Base-by-base conservation (phyloP, 306 rosid species). In the Cucurbita moschata region DNA sequence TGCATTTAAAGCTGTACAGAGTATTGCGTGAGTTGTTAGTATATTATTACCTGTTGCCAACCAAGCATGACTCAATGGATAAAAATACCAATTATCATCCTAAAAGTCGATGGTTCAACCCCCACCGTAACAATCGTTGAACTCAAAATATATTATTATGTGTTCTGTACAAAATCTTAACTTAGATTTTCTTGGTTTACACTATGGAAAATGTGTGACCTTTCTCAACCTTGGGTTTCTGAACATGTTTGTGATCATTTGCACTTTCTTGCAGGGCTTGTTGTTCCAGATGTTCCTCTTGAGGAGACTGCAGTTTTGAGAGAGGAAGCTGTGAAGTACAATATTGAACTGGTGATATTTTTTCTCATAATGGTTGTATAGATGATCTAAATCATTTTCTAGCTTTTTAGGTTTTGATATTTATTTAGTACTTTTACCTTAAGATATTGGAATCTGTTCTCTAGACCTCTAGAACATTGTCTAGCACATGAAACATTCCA, bases 271-370 rank as follows among this genome's bases (percentile, higher is more conserved):
- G 80, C 77, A 89, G 98, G 98, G 73, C 92, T 94, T 74, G 96
- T 94, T 72, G 96, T 94, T 74, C 97, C 98, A 5, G 98, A 94
- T 80, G 97, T 94, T 77, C 97, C 98, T 62, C 80, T 90, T 63
- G 98, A 91, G 80, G 97, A 90, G 85, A 85, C 97, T 0, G 82
- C 77, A 26, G 54, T 39, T 77, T 64, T 94, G 80, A 87, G 97
- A 83, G 66, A 49, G 50, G 96, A 90, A 86, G 97, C 98, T 72
- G 74, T 69, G 79, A 88, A 88, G 71, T 38, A 86, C 77, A 79
- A 88, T 58, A 86, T 89, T 65, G 97, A 94, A 78, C 78, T 93
- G 92, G 98, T 93, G 76, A 76, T 82, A 80, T 61, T 75, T 77
- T 76, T 40, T 56, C 16, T 15, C 21, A 26, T 12, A 38, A 63